These are phyloP conservation scores for Calocybe gangraenosa DNA, from an alignment of 768 basidiomycete species.

Conservation along the genomic window DNA sequence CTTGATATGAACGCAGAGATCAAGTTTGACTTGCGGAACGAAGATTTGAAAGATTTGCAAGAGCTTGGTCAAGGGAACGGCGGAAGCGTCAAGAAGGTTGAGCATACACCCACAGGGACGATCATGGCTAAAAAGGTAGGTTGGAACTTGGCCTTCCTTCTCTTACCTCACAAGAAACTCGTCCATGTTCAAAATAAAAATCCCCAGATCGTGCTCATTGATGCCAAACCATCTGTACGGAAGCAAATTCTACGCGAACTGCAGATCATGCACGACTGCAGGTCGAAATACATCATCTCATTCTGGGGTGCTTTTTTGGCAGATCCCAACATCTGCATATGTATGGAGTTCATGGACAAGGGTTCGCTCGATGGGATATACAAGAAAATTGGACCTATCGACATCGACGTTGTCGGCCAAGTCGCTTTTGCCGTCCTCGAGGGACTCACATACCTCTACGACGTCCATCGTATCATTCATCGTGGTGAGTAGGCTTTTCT, in stretches of 20 bases:
- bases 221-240: slow-evolving; percentile 92
- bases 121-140: slow-evolving; percentile 98
- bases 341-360: slow-evolving; percentile 97
- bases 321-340: slow-evolving; percentile 98
- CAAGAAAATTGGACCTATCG: slow-evolving; percentile 91
- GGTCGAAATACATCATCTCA: slow-evolving; percentile 89
- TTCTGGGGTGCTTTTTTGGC: slow-evolving; percentile 96
- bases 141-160: slow-evolving; percentile 1
- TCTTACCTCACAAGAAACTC: no score
- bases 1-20: slow-evolving; percentile 84
- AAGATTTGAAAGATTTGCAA: slow-evolving; percentile 85
- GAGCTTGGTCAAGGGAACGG: slow-evolving; percentile 97
- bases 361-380: slow-evolving; percentile 93
- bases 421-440: slow-evolving; percentile 95
- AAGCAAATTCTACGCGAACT: slow-evolving; percentile 98
- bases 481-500: slow-evolving; percentile 60
- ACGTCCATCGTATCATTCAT: slow-evolving; percentile 96
- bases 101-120: slow-evolving; percentile 85
- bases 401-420: slow-evolving; percentile 87
- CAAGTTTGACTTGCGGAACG: slow-evolving; percentile 79
- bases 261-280: slow-evolving; percentile 98
- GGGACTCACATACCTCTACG: slow-evolving; percentile 95
- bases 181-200: neutral
- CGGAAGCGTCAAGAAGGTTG: slow-evolving; percentile 94
- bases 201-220: slow-evolving; percentile 85